Base-by-base conservation (phyloP, 164 flowering plant species). In the Vitis cinerea region DNA sequence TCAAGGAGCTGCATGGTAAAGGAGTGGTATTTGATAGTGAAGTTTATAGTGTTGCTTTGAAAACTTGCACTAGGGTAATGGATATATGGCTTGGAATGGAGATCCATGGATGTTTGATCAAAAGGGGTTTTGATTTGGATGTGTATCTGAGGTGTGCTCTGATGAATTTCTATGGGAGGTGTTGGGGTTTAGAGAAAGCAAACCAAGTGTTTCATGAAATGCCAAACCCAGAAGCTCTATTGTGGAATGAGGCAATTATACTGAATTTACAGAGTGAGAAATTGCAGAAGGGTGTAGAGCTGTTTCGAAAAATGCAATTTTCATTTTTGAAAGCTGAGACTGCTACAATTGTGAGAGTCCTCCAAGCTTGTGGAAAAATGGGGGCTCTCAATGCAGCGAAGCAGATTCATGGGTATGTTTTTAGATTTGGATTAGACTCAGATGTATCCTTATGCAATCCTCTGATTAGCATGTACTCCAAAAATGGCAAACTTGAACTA, bases 331-430 rank as follows among this genome's bases (percentile, higher is more conserved):
- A 75, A 64, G 78, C 86, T 47, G 75, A 75, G 17, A 51, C 65
- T 47, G 69, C 31, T 27, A 79, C 81, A 1, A 61, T 87, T 59
- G 76, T 77, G 16, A 87, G 79, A 74, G 74, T 81, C 62, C 72
- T 90, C 52, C 91, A 88, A 77, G 87, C 84, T 12, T 86, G 96
- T 67, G 80, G 80, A 10, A 83, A 79, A 67, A 14, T 77, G 44
- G 78, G 78, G 73, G 87, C 79, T 72, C 74, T 84, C 2, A 57
- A 80, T 60, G 80, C 75, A 73, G 93, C 89, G 50, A 84, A 73
- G 73, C 88, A 90, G 75, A 81, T 88, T 62, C 93, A 87, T 82
- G 91, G 85, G 71, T 83, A 83, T 76, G 83, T 83, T 64, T 64
- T 85, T 19, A 68, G 83, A 65, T 66, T 53, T 58, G 75, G 59